These are phyloP conservation scores for Phyllosticta paracitricarpa DNA, from an alignment of 2,329 filamentous ascomycete species.

Conservation along the genomic window DNA sequence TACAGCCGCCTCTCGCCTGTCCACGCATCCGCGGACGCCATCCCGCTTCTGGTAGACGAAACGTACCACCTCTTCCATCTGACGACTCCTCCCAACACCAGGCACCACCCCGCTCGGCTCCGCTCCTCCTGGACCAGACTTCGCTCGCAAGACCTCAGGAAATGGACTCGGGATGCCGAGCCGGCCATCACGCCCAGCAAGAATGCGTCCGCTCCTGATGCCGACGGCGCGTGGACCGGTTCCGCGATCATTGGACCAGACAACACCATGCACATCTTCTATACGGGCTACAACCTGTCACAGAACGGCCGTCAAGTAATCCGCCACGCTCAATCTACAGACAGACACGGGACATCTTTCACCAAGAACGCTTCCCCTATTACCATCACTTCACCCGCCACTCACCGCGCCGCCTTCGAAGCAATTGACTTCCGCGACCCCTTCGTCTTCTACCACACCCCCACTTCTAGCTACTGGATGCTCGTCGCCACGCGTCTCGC, in stretches of 20 bases:
- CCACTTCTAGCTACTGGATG: slow-evolving; percentile 27
- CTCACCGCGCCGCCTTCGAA: slow-evolving; percentile 19
- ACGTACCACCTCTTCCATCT: slow-evolving; percentile 30
- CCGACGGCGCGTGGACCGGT: slow-evolving; percentile 28
- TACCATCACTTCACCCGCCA: slow-evolving; percentile 13
- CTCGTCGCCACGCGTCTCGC: slow-evolving; percentile 27
- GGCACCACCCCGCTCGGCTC: slow-evolving; percentile 25
- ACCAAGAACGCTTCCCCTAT: slow-evolving; percentile 14
- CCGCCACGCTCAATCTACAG: slow-evolving; percentile 18
- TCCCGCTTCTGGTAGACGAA: slow-evolving; percentile 27
- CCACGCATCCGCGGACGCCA: slow-evolving; percentile 28
- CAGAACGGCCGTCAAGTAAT: slow-evolving; percentile 25
- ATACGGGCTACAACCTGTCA: slow-evolving; percentile 28
- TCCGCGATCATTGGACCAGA: slow-evolving; percentile 24
- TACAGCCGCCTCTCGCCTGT: slow-evolving; percentile 19
- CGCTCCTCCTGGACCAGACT: slow-evolving; percentile 25
- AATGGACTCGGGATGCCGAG: slow-evolving; percentile 21
- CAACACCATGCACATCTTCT: slow-evolving; percentile 27
- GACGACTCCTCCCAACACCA: slow-evolving; percentile 19
- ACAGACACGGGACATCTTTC: slow-evolving; percentile 22
- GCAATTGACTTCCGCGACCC: slow-evolving; percentile 30
- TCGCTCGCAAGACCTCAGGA: slow-evolving; percentile 21
- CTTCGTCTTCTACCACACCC: slow-evolving; percentile 25
- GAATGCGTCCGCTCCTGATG: slow-evolving; percentile 17
- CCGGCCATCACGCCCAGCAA: slow-evolving; percentile 18